phyloP scores from a whole-genome alignment of 2,329 filamentous ascomycete species.

The Orbilia oligospora region DNA sequence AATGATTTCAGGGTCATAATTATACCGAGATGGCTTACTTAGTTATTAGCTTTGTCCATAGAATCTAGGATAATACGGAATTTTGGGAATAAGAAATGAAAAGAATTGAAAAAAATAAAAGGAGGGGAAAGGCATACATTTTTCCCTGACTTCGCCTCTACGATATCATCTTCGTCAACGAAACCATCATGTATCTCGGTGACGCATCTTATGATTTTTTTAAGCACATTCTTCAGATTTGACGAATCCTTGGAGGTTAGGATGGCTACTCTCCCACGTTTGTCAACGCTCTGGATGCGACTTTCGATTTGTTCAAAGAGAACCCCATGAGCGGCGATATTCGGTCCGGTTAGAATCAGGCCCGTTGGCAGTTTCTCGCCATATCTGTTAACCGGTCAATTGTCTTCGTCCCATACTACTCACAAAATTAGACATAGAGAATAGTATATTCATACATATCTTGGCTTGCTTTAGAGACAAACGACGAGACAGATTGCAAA shows the following conservation, averaged over 20 bases:
- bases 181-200: conserved; percentile 69
- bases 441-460: conserved; percentile 40
- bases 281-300: conserved; percentile 67
- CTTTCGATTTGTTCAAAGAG: conserved; percentile 79
- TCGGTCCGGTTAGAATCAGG: conserved; percentile 83
- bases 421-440: background rate
- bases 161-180: conserved; percentile 73
- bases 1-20: conserved; percentile 83
- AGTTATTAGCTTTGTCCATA: background rate
- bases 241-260: conserved; percentile 79
- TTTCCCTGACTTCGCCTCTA: conserved; percentile 67
- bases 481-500: conserved; percentile 73
- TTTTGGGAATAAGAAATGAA: no score
- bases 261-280: conserved; percentile 76
- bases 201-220: conserved; percentile 79
- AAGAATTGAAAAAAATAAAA: background rate
- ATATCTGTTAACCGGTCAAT: conserved; percentile 55
- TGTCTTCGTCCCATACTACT: conserved; percentile 14
- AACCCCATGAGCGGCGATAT: conserved; percentile 80
- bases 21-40: conserved; percentile 65
- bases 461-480: conserved; percentile 69
- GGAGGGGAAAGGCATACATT: conserved; percentile 20
- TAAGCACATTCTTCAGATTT: conserved; percentile 80
- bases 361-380: conserved; percentile 75
- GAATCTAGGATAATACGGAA: no score